phyloP scores from a whole-genome alignment of 1,139 yeast genomes.

The Scheffersomyces illinoinensis region DNA sequence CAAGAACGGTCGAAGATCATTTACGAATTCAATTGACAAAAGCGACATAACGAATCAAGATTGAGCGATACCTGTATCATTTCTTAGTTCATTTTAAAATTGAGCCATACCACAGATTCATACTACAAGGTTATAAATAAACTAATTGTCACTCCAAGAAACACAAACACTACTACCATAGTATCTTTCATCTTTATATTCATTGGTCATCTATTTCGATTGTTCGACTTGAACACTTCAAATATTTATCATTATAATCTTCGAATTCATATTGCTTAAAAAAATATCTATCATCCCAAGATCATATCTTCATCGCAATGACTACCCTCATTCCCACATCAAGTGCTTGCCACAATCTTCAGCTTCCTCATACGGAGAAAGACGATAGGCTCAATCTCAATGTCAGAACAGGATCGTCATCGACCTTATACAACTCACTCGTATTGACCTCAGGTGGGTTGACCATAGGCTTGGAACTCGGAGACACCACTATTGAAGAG shows the following conservation, averaged over 20 bases:
- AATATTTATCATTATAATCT: no score
- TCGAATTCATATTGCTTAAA: no score
- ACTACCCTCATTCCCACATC: slow-evolving; percentile 49
- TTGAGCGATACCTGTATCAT: background rate
- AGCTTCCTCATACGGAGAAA: slow-evolving; percentile 46
- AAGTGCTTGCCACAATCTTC: slow-evolving; percentile 48
- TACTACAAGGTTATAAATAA: no score
- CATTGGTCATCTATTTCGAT: no score
- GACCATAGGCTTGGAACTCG: slow-evolving; percentile 55
- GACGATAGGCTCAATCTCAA: slow-evolving; percentile 53
- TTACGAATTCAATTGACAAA: background rate
- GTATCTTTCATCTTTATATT: background rate
- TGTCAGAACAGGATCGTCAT: slow-evolving; percentile 67
- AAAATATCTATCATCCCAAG: background rate
- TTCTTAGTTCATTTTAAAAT: background rate
- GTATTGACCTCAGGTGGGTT: slow-evolving; percentile 69
- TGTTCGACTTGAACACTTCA: no score
- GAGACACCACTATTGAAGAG: slow-evolving; percentile 34
- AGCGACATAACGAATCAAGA: background rate
- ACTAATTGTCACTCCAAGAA: background rate
- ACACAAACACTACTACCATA: background rate
- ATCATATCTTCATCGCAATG: slow-evolving; percentile 24
- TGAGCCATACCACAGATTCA: background rate
- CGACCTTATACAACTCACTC: slow-evolving; percentile 56
- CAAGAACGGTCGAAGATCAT: background rate